Evolutionary conservation across 768 basidiomycete genomes (phyloP), one percentile per base, ranked within the genome.

Genomic region (Kwoniella sp.): DNA sequence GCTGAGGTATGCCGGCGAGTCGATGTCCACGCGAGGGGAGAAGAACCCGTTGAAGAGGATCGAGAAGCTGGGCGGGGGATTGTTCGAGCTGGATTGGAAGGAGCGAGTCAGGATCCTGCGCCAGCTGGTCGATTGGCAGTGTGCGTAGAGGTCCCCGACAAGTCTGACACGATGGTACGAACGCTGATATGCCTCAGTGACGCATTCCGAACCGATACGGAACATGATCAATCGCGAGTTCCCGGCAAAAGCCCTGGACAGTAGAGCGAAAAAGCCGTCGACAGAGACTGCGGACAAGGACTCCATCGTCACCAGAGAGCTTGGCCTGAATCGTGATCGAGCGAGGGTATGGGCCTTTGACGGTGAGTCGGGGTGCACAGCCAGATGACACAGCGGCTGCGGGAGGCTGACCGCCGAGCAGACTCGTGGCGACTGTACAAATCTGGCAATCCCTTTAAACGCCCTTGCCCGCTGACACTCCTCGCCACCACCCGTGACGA

Each of bases 371-470:
- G 9, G 23, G 8, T 19, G 7, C n/a, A n/a, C n/a, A n/a, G n/a
- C n/a, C n/a, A n/a, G n/a, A n/a, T n/a, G n/a, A n/a, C n/a, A n/a
- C n/a, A n/a, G n/a, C n/a, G n/a, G n/a, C n/a, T n/a, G n/a, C n/a
- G n/a, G n/a, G n/a, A n/a, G n/a, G n/a, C n/a, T n/a, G n/a, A n/a
- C n/a, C n/a, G n/a, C n/a, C n/a, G n/a, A 6, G 17, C 19, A 69
- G 67, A 54, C 20, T 66, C 65, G 5, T 57, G 57, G 14, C 27
- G 68, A 45, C 45, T 70, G 32, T 70, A 67, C 50, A 60, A 54
- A 33, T 70, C 68, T 34, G 65, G 68, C 2, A 70, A 70, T 46
- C 68, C 68, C n/a, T 70, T 63, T 57, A 70, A 70, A 37, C 56
- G 68, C 14, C 68, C 68, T 5, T 70, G 65, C 46, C 65, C 63